Conservation (phyloP, 1,284 basidiomycete species). For the Leccinum fuscescens region DNA sequence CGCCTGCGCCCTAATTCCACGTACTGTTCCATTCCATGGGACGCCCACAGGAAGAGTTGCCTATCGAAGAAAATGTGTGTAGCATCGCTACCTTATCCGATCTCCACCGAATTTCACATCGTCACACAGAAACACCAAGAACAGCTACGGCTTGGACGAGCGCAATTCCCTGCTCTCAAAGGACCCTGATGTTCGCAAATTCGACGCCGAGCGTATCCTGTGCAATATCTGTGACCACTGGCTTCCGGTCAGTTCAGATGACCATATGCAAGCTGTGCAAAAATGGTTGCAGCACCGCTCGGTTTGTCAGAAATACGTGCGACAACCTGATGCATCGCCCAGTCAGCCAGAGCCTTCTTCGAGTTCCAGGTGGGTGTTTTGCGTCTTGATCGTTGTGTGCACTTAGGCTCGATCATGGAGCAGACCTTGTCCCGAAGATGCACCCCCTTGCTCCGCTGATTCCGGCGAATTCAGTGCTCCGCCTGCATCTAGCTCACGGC, state of each 20-base stretch:
- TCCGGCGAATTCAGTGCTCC: conserved; percentile 13
- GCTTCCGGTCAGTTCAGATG: conserved; percentile 53
- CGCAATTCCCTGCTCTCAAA: conserved; percentile 54
- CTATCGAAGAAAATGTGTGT: conserved; percentile 67
- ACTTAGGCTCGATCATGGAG: not conserved
- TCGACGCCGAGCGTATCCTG: conserved; percentile 65
- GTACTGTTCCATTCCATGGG: conserved; percentile 83
- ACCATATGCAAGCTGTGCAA: conserved; percentile 52
- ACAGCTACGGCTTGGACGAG: conserved; percentile 56
- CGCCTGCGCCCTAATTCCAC: conserved; percentile 76
- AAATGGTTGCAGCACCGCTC: conserved; percentile 52
- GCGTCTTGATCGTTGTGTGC: not conserved
- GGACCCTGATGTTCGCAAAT: conserved; percentile 67
- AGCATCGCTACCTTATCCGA: conserved; percentile 7
- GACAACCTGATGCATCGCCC: conserved; percentile 7
- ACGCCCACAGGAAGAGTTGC: conserved; percentile 74
- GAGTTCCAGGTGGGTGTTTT: conserved; percentile 21
- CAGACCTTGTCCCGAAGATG: conserved; percentile 20
- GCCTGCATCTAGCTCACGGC: conserved; percentile 9
- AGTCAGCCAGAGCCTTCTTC: conserved; percentile 27
- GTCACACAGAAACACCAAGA: conserved; percentile 42
- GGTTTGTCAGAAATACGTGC: conserved; percentile 40
- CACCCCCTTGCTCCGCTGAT: conserved; percentile 6
- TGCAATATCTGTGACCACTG: conserved; percentile 68
- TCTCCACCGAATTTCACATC: conserved; percentile 13